Percentiles rank a stretch among this genome's conserved stretches.
These are phyloP conservation scores for Babesia caballi DNA, from an alignment of 169 alveolate species.

Conservation along the genomic window DNA sequence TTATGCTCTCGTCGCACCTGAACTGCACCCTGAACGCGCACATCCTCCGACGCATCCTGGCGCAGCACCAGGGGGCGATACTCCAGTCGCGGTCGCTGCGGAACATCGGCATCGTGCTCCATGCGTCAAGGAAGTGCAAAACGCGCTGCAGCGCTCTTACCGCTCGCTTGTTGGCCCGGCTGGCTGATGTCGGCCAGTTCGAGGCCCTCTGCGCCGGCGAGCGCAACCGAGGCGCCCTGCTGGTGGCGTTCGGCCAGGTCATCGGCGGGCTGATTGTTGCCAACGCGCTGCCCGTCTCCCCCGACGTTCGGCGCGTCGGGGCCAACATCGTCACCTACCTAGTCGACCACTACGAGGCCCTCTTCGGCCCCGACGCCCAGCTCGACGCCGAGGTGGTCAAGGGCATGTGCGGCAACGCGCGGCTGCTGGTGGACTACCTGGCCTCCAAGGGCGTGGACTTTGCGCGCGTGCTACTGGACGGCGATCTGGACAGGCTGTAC, in stretches of 20 bases:
- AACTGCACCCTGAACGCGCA: constrained; percentile 39
- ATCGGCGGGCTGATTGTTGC: background rate
- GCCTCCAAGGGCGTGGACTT: background rate
- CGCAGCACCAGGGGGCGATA: background rate
- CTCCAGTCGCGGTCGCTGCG: constrained; percentile 19
- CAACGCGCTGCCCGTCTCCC: background rate
- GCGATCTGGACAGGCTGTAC: background rate
- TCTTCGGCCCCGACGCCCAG: background rate
- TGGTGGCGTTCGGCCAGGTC: constrained; percentile 41
- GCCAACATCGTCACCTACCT: constrained; percentile 3
- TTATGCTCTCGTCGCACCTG: constrained; percentile 16
- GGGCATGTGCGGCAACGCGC: background rate
- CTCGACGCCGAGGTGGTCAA: background rate
- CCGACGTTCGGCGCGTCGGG: background rate
- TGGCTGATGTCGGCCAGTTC: constrained; percentile 11
- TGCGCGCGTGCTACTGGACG: background rate
- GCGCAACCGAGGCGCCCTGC: background rate
- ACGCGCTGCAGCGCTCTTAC: background rate
- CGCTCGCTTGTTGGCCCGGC: background rate
- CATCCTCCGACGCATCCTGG: constrained; percentile 12
- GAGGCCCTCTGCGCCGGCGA: constrained; percentile 18
- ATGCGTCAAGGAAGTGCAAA: constrained; percentile 31
- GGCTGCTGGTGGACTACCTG: constrained; percentile 10
- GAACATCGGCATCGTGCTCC: constrained; percentile 41
- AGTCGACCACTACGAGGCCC: background rate